phyloP scores from a whole-genome alignment of 2,329 filamentous ascomycete species.

The Penicillium sp. region DNA sequence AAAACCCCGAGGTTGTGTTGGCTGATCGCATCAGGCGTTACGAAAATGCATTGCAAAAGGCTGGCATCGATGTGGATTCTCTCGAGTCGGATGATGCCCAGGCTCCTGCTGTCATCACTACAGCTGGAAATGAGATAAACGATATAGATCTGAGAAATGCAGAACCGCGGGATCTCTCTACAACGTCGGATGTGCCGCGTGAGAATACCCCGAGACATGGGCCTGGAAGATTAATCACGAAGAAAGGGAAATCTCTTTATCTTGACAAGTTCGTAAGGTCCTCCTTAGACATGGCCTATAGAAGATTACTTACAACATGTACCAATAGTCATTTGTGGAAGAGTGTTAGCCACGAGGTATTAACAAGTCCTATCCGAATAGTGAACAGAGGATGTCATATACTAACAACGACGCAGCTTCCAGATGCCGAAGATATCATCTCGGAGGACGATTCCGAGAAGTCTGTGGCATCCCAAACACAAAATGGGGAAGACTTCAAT shows the following conservation, averaged over 20 bases:
- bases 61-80: slow-evolving; percentile 6
- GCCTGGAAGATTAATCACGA: slow-evolving; percentile 13
- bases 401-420: slow-evolving; percentile 6
- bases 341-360: slow-evolving; percentile 14
- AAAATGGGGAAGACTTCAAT: slow-evolving; percentile 5
- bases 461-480: neutral
- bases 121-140: neutral
- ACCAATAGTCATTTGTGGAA: slow-evolving; percentile 14
- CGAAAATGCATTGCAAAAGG: slow-evolving; percentile 10
- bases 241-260: slow-evolving; percentile 13
- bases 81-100: slow-evolving; percentile 2
- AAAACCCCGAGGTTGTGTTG: slow-evolving; percentile 8
- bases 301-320: slow-evolving; percentile 1
- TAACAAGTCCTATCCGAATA: neutral
- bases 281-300: neutral
- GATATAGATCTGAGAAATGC: neutral
- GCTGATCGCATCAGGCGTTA: slow-evolving; percentile 12
- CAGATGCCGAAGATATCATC: slow-evolving; percentile 14
- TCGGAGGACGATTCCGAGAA: slow-evolving; percentile 1
- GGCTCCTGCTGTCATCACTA: neutral
- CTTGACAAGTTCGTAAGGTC: slow-evolving; percentile 14
- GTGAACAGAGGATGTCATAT: neutral
- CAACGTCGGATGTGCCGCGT: neutral
- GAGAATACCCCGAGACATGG: slow-evolving; percentile 5
- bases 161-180: neutral